These are phyloP conservation scores for Punica granatum DNA, from an alignment of 345 rosid species.

Conservation along the genomic window DNA sequence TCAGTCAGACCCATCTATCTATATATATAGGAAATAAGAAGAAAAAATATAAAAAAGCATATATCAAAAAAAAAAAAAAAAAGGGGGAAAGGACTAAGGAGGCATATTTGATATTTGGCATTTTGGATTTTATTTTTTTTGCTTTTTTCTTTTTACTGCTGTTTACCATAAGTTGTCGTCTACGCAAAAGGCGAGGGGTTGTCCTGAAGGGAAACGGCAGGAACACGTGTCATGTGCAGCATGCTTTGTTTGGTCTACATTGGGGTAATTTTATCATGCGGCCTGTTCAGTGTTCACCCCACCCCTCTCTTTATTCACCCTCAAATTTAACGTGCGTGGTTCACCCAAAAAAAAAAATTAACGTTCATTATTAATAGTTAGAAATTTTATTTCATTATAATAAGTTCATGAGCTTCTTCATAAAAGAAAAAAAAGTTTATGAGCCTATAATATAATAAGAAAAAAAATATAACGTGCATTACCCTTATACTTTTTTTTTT, in stretches of 20 bases:
- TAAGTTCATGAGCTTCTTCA: no score
- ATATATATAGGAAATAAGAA: slow-evolving; percentile 11
- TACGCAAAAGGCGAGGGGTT: slow-evolving; percentile 4
- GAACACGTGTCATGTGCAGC: slow-evolving; percentile 46
- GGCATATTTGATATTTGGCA: neutral
- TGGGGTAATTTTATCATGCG: neutral
- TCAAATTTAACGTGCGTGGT: neutral
- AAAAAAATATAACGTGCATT: no score
- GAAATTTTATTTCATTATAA: no score
- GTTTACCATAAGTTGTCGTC: slow-evolving; percentile 7
- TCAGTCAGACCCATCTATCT: slow-evolving; percentile 18
- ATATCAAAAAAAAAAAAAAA: neutral
- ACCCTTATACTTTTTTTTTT: no score
- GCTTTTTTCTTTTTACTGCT: neutral
- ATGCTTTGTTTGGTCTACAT: slow-evolving; percentile 1
- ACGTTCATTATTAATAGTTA: no score
- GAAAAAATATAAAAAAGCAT: slow-evolving; percentile 9
- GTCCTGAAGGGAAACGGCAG: slow-evolving; percentile 28
- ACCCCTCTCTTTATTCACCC: neutral
- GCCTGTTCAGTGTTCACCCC: neutral
- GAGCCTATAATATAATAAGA: no score
- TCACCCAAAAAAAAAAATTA: no score
- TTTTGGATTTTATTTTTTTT: neutral
- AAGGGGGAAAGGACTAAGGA: neutral
- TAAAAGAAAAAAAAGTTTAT: no score